A percentile compares a stretch with the other conserved stretches of the same genome.
Conservation (phyloP, 306 rosid genomes). For the Notholithocarpus densiflorus region DNA sequence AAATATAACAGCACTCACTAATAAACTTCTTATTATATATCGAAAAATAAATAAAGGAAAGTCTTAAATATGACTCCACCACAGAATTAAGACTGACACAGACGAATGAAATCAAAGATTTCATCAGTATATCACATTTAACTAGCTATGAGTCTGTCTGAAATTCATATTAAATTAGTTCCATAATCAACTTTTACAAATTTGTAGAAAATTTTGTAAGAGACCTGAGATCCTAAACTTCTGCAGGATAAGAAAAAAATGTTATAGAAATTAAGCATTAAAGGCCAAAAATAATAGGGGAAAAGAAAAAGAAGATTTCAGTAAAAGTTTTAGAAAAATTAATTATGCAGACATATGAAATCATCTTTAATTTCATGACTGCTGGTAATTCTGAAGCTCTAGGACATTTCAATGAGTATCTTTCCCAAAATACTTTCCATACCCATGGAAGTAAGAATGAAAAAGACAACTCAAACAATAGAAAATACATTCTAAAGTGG, state of each 20-base stretch:
- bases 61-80: not conserved
- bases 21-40: not conserved
- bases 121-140: too few species aligned
- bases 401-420: not conserved
- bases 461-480: not conserved
- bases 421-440: not conserved
- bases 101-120: too few species aligned
- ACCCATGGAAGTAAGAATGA: not conserved
- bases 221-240: not conserved
- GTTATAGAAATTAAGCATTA: not conserved
- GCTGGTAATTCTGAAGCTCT: slow-evolving; percentile 4
- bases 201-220: not conserved
- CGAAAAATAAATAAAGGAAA: not conserved
- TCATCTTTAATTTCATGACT: slow-evolving; percentile 12
- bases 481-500: not conserved
- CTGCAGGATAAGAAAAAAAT: not conserved
- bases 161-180: not conserved
- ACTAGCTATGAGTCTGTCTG: not conserved
- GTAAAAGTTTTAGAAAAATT: not conserved
- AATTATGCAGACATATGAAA: slow-evolving; percentile 12
- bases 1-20: slow-evolving; percentile 1
- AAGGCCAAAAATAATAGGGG: not conserved
- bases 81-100: not conserved
- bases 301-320: slow-evolving; percentile 9
- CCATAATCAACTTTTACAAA: not conserved